Conservation (phyloP, 2,329 filamentous ascomycete species). For the Achaetomium macrosporum region DNA sequence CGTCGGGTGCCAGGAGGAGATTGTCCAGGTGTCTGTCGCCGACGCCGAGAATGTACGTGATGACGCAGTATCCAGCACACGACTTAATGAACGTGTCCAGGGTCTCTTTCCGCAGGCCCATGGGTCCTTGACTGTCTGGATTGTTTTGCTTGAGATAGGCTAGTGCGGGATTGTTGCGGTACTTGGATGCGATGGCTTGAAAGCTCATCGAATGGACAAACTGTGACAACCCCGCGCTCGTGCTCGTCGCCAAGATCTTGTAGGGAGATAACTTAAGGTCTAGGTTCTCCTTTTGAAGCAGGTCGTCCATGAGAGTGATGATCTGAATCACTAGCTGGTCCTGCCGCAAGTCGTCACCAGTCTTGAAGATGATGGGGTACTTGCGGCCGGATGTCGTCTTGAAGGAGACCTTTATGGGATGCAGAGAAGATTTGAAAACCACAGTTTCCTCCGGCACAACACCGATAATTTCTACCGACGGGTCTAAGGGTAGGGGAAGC, state of each 20-base stretch:
- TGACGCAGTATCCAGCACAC: conserved; percentile 96
- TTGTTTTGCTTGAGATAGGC: conserved; percentile 86
- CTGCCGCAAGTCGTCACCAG: conserved; percentile 90
- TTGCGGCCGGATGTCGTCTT: conserved; percentile 69
- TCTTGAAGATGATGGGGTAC: conserved; percentile 96
- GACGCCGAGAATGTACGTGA: conserved; percentile 94
- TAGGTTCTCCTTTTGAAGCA: conserved; percentile 91
- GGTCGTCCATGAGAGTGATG: conserved; percentile 94
- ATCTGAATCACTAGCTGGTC: conserved; percentile 96
- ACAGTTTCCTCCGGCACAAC: conserved; percentile 77
- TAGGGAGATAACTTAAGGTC: conserved; percentile 94
- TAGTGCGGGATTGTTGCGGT: conserved; percentile 66
- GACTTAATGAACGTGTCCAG: conserved; percentile 95
- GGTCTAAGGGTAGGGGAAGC: conserved; percentile 82
- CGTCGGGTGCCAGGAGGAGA: conserved; percentile 80
- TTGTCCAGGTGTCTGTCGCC: conserved; percentile 96
- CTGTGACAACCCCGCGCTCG: conserved; percentile 83
- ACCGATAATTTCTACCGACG: conserved; percentile 70
- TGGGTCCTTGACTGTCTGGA: conserved; percentile 71
- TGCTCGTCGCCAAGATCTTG: conserved; percentile 89
- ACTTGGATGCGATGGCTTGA: conserved; percentile 76
- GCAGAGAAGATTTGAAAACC: conserved; percentile 93
- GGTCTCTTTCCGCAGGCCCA: conserved; percentile 84
- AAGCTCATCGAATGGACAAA: conserved; percentile 85
- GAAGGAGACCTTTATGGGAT: conserved; percentile 86